Base-by-base conservation (phyloP, 2,329 filamentous ascomycete species). In the Calonectria hawksworthii region DNA sequence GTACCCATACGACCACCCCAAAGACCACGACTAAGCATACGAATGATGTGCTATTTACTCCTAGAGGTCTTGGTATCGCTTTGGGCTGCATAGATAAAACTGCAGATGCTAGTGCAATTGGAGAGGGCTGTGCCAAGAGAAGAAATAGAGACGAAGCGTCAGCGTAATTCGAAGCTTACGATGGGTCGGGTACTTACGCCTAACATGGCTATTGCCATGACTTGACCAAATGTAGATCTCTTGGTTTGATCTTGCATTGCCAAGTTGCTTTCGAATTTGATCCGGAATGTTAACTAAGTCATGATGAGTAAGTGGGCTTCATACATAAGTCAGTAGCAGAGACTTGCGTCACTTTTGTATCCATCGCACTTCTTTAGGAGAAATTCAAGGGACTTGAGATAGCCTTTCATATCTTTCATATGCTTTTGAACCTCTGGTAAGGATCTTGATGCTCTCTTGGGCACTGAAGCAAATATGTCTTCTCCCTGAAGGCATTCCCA, bases 391-490 rank as follows among this genome's bases (percentile, higher is more conserved):
- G 5, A 14, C n/a, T 63, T 36, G 1, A 28, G 9, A 41, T 28
- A 63, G 0, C 14, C 26, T 7, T 41, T 23, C 36, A 63, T 10
- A 5, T 28, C n/a, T 16, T 16, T 6, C 3, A 63, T 28, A 4
- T 63, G 14, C 2, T 41, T 6, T 41, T 30, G 13, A 28, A 63
- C 28, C 6, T 63, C 56, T 2, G 5, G 34, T 14, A 63, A 28
- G 10, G 2, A 41, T 41, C 14, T n/a, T 7, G 9, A 9, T 11
- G 23, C 34, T 23, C 34, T 23, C 14, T 41, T 9, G 6, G 36
- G 36, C 1, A 21, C 11, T 21, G 14, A 4, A 10, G 14, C 7
- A 28, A n/a, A 10, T 0, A 41, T 28, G 2, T 28, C 9, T 0
- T 61, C 6, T 18, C 28, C 16, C 11, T 61, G 11, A 4, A 1